Base-by-base conservation (phyloP, 140 eudicot genomes). In the Anethum foeniculum region DNA sequence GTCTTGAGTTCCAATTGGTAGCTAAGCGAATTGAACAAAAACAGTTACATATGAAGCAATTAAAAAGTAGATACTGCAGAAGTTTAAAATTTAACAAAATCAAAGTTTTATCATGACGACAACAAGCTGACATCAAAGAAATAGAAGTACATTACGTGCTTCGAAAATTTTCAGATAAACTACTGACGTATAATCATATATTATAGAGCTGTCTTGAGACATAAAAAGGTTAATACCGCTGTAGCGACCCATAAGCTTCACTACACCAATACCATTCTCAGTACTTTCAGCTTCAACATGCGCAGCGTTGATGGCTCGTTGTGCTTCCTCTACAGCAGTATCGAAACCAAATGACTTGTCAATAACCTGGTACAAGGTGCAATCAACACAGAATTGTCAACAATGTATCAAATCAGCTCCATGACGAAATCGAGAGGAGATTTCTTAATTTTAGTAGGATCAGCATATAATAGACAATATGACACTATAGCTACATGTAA, bases 291-390 rank as follows among this genome's bases (percentile, higher is more conserved):
- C 85, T 75, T 85, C 85, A 60, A 85, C 88, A 82, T 85, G 88
- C 5, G 88, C 88, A 43, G 88, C 85, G 68, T 85, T 81, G 65
- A 85, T 85, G 44, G 88, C 88, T 28, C 88, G 81, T 75, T 85
- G 85, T 16, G 88, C 85, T 72, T 81, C 87, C 87, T 85, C 87
- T 27, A 85, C 85, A 67, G 87, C 87, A 81, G 85, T 81, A 80
- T 85, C 87, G 81, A 85, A 85, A 38, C 87, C 85, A 36, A 85
- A 85, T 39, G 98, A 94, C 86, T 64, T 91, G 86, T 94, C 98
- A 85, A 94, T 94, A 30, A 93, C 91, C 98, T 93, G 90, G 76
- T 80, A 46, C 84, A 82, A 88, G 44, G 83, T 80, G 52, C 49
- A 78, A 78, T 32, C 76, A 38, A 48, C 74, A 71, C 52, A 64